phyloP scores from a whole-genome alignment of 257 asterid species.

The Solanum chilense region DNA sequence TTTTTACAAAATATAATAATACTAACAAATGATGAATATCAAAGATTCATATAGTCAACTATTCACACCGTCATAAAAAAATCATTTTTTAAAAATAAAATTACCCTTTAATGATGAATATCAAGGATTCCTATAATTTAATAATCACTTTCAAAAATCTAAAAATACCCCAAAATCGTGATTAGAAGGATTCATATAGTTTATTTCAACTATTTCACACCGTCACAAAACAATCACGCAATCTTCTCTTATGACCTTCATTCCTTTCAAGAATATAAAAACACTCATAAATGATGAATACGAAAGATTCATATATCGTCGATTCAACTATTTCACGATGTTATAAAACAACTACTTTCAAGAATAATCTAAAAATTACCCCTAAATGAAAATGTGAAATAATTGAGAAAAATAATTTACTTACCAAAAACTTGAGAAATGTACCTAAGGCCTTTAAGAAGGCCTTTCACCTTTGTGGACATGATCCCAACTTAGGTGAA shows the following conservation, averaged over 20 bases:
- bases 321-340: neutral
- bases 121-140: neutral
- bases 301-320: neutral
- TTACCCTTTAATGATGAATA: neutral
- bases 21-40: neutral
- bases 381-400: neutral
- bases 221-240: neutral
- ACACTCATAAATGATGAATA: neutral
- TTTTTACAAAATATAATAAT: neutral
- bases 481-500: conserved; percentile 2
- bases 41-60: neutral
- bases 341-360: neutral
- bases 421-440: conserved; percentile 89
- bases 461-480: conserved; percentile 78
- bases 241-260: neutral
- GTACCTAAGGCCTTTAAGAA: conserved; percentile 89
- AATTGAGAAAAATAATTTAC: neutral
- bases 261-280: neutral
- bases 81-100: neutral
- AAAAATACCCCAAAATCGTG: neutral
- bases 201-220: neutral
- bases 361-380: neutral
- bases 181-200: neutral
- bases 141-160: neutral
- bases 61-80: neutral